Percentiles rank a stretch among this genome's conserved stretches.
Evolutionary conservation across 495 filamentous ascomycete genomes (phyloP).

Genomic region (Penicillium coffeae): DNA sequence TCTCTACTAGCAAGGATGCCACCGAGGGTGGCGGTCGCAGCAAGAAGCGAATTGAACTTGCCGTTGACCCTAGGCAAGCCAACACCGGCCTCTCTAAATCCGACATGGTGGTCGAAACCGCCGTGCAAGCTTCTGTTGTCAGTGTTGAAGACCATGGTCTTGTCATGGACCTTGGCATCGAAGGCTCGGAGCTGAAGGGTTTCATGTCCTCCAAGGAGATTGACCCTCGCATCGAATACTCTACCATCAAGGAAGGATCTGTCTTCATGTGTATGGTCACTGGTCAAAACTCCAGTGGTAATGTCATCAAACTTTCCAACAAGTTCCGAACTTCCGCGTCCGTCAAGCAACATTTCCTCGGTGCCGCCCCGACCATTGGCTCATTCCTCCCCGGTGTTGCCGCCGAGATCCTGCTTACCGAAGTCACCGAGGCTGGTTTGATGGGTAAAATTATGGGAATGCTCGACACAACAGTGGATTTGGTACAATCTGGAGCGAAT

Average conservation of each 20-base stretch:
- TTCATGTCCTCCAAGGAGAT: slow-evolving; percentile 91
- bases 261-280: slow-evolving; percentile 81
- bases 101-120: slow-evolving; percentile 65
- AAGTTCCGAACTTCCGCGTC: slow-evolving; percentile 62
- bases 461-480: slow-evolving; percentile 81
- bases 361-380: slow-evolving; percentile 77
- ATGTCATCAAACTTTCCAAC: slow-evolving; percentile 81
- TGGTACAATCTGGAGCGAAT: slow-evolving; percentile 76
- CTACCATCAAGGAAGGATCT: slow-evolving; percentile 68
- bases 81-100: slow-evolving; percentile 69
- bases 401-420: slow-evolving; percentile 79
- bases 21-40: slow-evolving; percentile 60
- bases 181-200: slow-evolving; percentile 61
- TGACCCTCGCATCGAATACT: slow-evolving; percentile 52
- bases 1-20: slow-evolving; percentile 55
- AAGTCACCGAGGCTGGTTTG: slow-evolving; percentile 56
- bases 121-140: slow-evolving; percentile 78
- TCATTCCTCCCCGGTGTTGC: slow-evolving; percentile 87
- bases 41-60: slow-evolving; percentile 79
- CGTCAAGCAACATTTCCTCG: slow-evolving; percentile 67
- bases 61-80: slow-evolving; percentile 67
- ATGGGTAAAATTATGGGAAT: slow-evolving; percentile 89
- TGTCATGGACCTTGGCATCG: slow-evolving; percentile 85
- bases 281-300: slow-evolving; percentile 70
- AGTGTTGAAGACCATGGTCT: slow-evolving; percentile 95